phyloP scores from a whole-genome alignment of 164 flowering plant genomes.

The Stephania japonica region DNA sequence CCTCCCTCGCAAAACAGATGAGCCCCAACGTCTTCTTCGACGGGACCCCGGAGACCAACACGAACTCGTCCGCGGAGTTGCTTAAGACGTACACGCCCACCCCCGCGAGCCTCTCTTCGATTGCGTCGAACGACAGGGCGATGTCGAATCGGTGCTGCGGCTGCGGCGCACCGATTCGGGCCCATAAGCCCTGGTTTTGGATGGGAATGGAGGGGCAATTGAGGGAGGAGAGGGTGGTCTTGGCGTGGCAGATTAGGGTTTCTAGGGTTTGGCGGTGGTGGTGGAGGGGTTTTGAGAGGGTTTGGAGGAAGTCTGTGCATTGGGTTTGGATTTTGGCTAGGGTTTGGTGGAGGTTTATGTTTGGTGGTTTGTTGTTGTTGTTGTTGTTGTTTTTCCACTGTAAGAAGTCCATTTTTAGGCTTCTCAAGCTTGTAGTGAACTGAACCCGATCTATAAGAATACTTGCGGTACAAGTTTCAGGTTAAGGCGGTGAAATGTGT shows the following conservation, averaged over 20 bases:
- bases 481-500: too few species aligned
- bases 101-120: constrained; percentile 77
- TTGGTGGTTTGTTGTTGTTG: background rate
- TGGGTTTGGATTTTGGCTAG: constrained; percentile 29
- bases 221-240: constrained; percentile 20
- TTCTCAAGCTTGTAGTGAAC: background rate
- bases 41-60: constrained; percentile 58
- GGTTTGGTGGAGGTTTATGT: constrained; percentile 24
- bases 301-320: constrained; percentile 30
- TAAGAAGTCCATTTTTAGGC: constrained; percentile 14
- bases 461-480: too few species aligned
- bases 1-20: constrained; percentile 68
- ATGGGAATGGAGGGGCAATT: constrained; percentile 1
- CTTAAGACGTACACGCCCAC: constrained; percentile 75
- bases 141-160: constrained; percentile 6
- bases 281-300: constrained; percentile 19
- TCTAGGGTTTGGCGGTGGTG: constrained; percentile 25
- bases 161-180: constrained; percentile 21
- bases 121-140: constrained; percentile 35
- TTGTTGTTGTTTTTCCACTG: background rate
- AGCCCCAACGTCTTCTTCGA: constrained; percentile 54
- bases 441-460: too few species aligned
- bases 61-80: constrained; percentile 66
- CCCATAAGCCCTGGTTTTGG: constrained; percentile 31
- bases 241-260: constrained; percentile 26